Evolutionary conservation across 2,329 filamentous ascomycete genomes (phyloP).

Genomic region (Clarireedia hainanense): DNA sequence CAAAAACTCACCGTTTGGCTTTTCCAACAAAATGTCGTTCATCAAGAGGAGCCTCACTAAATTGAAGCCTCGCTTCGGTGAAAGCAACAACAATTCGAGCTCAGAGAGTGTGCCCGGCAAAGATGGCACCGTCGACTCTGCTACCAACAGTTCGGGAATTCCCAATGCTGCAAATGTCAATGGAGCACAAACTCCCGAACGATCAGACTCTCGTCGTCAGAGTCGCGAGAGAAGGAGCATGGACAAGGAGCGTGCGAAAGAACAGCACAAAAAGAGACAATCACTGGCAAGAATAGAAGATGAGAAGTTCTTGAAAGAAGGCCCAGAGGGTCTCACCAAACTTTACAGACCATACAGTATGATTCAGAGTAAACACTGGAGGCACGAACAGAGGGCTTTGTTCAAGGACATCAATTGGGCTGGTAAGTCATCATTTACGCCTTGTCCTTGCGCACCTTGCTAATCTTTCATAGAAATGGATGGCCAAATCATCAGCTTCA

Average conservation of each 20-base stretch:
- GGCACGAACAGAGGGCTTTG: constrained; percentile 23
- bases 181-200: constrained; percentile 8
- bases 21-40: constrained; percentile 22
- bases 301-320: constrained; percentile 24
- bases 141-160: neutral
- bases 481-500: constrained; percentile 40
- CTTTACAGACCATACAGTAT: constrained; percentile 29
- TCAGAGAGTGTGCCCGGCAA: constrained; percentile 13
- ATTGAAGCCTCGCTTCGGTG: constrained; percentile 13
- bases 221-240: constrained; percentile 23
- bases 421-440: constrained; percentile 13
- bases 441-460: neutral
- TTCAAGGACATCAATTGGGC: constrained; percentile 28
- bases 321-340: constrained; percentile 22
- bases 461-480: constrained; percentile 18
- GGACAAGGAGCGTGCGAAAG: constrained; percentile 22
- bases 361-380: constrained; percentile 29
- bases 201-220: constrained; percentile 14
- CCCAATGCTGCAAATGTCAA: neutral
- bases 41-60: constrained; percentile 25
- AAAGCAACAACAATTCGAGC: constrained; percentile 6
- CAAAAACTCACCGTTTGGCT: neutral
- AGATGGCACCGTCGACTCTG: neutral
- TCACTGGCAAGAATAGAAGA: constrained; percentile 25
- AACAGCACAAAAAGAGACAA: constrained; percentile 22